These are phyloP conservation scores for Schrenkiella parvula DNA, from an alignment of 345 rosid genomes.

Conservation along the genomic window DNA sequence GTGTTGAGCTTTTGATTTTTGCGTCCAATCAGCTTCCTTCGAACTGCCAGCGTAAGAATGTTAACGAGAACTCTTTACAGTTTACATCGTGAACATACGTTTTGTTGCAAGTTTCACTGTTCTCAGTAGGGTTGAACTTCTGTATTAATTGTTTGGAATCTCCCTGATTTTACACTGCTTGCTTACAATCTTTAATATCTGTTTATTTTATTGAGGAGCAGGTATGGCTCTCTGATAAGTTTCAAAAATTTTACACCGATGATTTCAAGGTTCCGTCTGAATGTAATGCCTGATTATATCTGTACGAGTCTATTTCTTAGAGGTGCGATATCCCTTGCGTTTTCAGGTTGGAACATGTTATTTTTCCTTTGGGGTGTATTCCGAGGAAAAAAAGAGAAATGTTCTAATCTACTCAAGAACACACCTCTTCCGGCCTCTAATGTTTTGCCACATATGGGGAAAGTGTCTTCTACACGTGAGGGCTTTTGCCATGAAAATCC, in stretches of 20 bases:
- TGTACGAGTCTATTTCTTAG: constrained; percentile 2
- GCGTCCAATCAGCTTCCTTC: constrained; percentile 86
- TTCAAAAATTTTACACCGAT: neutral
- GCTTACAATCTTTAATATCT: neutral
- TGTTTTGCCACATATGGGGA: constrained; percentile 27
- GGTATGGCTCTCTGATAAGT: neutral
- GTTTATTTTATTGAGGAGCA: neutral
- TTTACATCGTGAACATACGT: neutral
- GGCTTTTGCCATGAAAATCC: constrained; percentile 28
- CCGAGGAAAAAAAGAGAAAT: constrained; percentile 47
- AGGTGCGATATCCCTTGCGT: neutral
- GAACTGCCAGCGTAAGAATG: constrained; percentile 77
- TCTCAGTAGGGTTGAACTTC: neutral
- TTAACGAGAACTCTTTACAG: constrained; percentile 12
- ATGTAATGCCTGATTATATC: neutral
- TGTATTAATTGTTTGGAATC: neutral
- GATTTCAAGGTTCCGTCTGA: neutral
- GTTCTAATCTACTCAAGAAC: constrained; percentile 39
- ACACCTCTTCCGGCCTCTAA: constrained; percentile 23
- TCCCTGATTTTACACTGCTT: constrained; percentile 4
- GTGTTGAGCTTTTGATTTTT: constrained; percentile 74
- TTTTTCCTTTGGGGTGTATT: constrained; percentile 93
- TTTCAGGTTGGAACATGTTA: constrained; percentile 85
- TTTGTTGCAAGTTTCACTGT: neutral
- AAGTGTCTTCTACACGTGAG: constrained; percentile 31